These are phyloP conservation scores for Xylaria sp. DNA, from an alignment of 2,329 filamentous ascomycete species.

Conservation along the genomic window DNA sequence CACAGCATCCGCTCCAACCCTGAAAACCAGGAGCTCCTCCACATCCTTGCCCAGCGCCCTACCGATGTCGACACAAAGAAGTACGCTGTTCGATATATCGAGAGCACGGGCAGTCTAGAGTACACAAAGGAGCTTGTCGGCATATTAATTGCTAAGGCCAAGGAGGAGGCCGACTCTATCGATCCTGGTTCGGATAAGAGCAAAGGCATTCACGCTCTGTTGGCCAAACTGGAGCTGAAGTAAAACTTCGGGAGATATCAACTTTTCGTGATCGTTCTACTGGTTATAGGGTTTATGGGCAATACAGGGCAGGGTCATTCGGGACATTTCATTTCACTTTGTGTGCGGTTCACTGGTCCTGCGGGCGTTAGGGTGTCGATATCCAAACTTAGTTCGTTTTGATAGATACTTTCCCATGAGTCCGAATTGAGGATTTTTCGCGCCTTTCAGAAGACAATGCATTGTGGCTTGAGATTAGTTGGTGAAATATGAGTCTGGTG, in stretches of 20 bases:
- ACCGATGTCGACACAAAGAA: slow-evolving; percentile 87
- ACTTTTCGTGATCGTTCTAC: slow-evolving; percentile 9
- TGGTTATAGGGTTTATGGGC: slow-evolving; percentile 12
- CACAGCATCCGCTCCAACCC: slow-evolving; percentile 87
- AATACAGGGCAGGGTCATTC: slow-evolving; percentile 11
- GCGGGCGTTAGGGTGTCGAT: slow-evolving; percentile 35
- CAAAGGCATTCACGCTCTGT: slow-evolving; percentile 69
- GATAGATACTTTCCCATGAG: slow-evolving; percentile 17
- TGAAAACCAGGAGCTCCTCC: slow-evolving; percentile 82
- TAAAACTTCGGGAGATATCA: neutral
- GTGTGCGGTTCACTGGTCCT: slow-evolving; percentile 13
- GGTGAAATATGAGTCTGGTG: neutral
- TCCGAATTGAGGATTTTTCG: neutral
- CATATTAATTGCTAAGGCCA: slow-evolving; percentile 73
- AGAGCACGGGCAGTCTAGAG: slow-evolving; percentile 86
- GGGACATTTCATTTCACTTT: slow-evolving; percentile 4
- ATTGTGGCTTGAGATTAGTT: neutral
- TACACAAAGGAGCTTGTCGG: slow-evolving; percentile 78
- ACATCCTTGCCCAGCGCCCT: slow-evolving; percentile 92
- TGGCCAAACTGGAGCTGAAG: slow-evolving; percentile 71
- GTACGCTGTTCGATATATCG: slow-evolving; percentile 94
- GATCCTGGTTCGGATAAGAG: slow-evolving; percentile 69
- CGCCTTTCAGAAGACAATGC: neutral
- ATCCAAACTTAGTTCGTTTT: slow-evolving; percentile 26
- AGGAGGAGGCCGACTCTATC: slow-evolving; percentile 70